Percentiles rank a stretch among this genome's conserved stretches.
Conservation (phyloP, 352 stramenopile genomes). For the Saprolegnia diclina region DNA sequence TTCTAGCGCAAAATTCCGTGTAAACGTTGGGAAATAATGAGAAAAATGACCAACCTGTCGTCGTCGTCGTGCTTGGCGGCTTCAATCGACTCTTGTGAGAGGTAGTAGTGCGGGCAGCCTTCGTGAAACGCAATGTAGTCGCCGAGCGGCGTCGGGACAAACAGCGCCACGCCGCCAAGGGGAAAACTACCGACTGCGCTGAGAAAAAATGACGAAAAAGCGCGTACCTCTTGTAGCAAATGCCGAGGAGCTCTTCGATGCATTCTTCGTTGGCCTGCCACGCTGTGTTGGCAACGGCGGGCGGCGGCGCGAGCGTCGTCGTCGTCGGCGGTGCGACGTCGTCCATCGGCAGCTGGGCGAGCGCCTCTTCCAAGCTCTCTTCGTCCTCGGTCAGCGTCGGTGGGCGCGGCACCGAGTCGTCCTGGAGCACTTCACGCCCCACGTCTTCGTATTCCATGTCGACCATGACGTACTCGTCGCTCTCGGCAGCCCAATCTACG, state of each 20-base stretch:
- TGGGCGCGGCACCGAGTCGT: conserved; percentile 6
- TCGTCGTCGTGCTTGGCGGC: conserved; percentile 56
- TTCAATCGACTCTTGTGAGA: conserved; percentile 72
- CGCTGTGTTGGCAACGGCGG: not conserved
- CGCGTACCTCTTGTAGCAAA: conserved; percentile 62
- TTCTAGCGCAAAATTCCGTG: conserved; percentile 31
- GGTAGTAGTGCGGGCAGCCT: conserved; percentile 72
- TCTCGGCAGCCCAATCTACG: conserved; percentile 60
- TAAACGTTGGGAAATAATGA: not conserved
- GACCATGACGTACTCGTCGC: conserved; percentile 78
- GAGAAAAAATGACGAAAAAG: not conserved
- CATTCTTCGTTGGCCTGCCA: conserved; percentile 33
- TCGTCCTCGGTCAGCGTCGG: not conserved
- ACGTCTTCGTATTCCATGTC: conserved; percentile 79
- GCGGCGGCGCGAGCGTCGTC: not conserved
- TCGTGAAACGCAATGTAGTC: conserved; percentile 85
- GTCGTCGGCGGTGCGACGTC: not conserved
- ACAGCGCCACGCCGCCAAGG: conserved; percentile 61
- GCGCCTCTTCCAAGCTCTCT: not conserved
- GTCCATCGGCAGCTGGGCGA: conserved; percentile 1
- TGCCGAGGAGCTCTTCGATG: conserved; percentile 65
- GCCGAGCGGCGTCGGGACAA: conserved; percentile 71
- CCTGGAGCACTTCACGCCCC: conserved; percentile 58
- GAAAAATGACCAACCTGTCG: conserved; percentile 26
- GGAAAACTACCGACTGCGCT: conserved; percentile 35